Percentiles rank a stretch among this genome's conserved stretches.
Conservation (phyloP, 805 yeast genomes). For the Geotrichum ghanense region DNA sequence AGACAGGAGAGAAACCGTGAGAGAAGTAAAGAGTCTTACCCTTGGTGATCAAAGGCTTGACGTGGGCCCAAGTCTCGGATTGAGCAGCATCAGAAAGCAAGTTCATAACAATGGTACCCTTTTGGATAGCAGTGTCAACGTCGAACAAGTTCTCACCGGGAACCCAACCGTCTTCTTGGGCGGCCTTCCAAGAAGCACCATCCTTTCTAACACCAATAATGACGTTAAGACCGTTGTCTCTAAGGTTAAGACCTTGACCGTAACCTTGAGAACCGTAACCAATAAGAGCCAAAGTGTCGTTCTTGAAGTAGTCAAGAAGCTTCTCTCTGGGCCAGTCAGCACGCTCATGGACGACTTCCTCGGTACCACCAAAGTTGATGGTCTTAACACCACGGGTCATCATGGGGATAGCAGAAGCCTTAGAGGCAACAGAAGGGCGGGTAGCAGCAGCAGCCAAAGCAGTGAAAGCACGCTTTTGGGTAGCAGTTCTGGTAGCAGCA, state of each 20-base stretch:
- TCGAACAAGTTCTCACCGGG: constrained; percentile 97
- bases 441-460: constrained; percentile 29
- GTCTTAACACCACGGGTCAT: constrained; percentile 86
- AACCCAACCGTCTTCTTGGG: constrained; percentile 99
- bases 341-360: constrained; percentile 95
- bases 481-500: constrained; percentile 37
- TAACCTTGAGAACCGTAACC: constrained; percentile 99
- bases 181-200: constrained; percentile 99
- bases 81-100: constrained; percentile 98
- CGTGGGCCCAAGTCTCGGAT: constrained; percentile 88
- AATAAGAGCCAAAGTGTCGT: constrained; percentile 93
- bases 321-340: constrained; percentile 99
- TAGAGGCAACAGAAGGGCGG: constrained; percentile 20
- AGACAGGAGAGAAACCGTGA: constrained; percentile 99
- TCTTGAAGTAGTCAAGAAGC: constrained; percentile 90
- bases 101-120: constrained; percentile 95
- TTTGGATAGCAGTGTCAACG: constrained; percentile 82
- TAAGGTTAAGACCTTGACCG: constrained; percentile 98
- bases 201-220: constrained; percentile 96
- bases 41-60: constrained; percentile 88
- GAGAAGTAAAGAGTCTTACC: constrained; percentile 98
- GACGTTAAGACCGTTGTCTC: constrained; percentile 97
- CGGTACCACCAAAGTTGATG: constrained; percentile 93
- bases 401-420: constrained; percentile 38
- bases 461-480: constrained; percentile 51